Evolutionary conservation across 2,329 filamentous ascomycete species (phyloP).

Genomic region (Pseudogymnoascus sp.): DNA sequence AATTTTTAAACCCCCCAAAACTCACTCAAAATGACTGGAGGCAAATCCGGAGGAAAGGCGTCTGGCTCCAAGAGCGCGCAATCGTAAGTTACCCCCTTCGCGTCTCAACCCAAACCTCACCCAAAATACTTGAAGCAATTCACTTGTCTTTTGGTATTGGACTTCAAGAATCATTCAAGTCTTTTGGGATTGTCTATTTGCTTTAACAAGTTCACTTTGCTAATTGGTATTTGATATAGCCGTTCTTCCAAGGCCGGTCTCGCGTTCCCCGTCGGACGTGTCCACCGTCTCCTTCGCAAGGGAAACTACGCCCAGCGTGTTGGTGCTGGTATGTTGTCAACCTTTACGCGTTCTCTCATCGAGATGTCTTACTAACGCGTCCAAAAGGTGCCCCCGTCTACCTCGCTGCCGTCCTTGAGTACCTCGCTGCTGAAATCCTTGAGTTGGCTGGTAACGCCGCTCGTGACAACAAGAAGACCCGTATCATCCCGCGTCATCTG

Average conservation of each 20-base stretch:
- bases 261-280: constrained; percentile 97
- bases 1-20: constrained; percentile 29
- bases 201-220: constrained; percentile 23
- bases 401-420: constrained; percentile 94
- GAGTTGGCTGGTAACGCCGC: constrained; percentile 98
- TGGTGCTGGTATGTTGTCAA: constrained; percentile 63
- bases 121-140: constrained; percentile 15
- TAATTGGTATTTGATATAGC: constrained; percentile 44
- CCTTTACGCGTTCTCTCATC: constrained; percentile 7
- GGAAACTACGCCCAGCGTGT: constrained; percentile 99
- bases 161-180: constrained; percentile 8
- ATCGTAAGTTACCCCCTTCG: constrained; percentile 65
- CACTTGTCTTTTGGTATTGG: constrained; percentile 33
- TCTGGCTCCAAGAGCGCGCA: constrained; percentile 98
- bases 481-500: constrained; percentile 98
- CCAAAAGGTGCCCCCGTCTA: constrained; percentile 75
- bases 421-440: constrained; percentile 96
- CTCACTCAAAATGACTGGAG: constrained; percentile 93
- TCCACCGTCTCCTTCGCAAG: constrained; percentile 97
- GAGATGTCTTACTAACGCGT: constrained; percentile 22
- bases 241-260: constrained; percentile 99
- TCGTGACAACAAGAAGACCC: constrained; percentile 99
- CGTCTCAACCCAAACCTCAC: constrained; percentile 4
- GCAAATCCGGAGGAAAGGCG: constrained; percentile 99
- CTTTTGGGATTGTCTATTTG: constrained; percentile 22